Base-by-base conservation (phyloP, 225 moss, liverwort and hornwort species). In the Pseudoscleropodium purum region DNA sequence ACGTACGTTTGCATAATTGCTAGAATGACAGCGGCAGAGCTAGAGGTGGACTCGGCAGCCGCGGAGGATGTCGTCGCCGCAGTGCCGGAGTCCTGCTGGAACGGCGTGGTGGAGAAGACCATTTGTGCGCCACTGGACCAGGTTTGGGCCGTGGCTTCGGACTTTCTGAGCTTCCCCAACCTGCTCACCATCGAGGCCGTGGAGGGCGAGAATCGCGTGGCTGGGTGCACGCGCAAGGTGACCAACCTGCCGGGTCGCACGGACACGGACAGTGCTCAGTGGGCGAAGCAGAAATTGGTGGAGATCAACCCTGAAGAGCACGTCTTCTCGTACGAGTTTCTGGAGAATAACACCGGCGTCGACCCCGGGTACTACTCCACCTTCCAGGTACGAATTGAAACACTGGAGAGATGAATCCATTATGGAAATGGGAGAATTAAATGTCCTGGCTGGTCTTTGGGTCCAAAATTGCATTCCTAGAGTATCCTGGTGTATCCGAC, bases 241-340 rank as follows among this genome's bases (percentile, higher is more conserved):
- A 92, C 92, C n/a, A 93, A 93, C 83, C 88, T 94, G 67, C 94
- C 94, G 8, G 94, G 94, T n/a, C 93, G 94, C 88, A 93, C 93
- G 11, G 94, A 94, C 88, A 93, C 92, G 33, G 89, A 93, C 60
- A 78, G 85, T 9, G 85, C 90, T 8, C 94, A 94, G 85, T 94
- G 94, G 94, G 94, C 94, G 2, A 94, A 92, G 88, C 91, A 94
- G 91, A 93, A 93, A 80, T 86, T 94, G 83, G 93, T 93, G 85
- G 93, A 86, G 62, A 93, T 94, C 90, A 72, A 94, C 85, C 92
- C 93, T 25, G 85, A 68, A 10, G 82, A 94, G 52, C 94, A 94
- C 64, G 87, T 89, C 73, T 93, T 94, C 92, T 94, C 94, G 9
- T 93, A 93, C 85, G 94, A 93, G 75, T 94, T 94, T 66, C 90